Base-by-base conservation (phyloP, 495 filamentous ascomycete species). In the Venustampulla echinocandica region DNA sequence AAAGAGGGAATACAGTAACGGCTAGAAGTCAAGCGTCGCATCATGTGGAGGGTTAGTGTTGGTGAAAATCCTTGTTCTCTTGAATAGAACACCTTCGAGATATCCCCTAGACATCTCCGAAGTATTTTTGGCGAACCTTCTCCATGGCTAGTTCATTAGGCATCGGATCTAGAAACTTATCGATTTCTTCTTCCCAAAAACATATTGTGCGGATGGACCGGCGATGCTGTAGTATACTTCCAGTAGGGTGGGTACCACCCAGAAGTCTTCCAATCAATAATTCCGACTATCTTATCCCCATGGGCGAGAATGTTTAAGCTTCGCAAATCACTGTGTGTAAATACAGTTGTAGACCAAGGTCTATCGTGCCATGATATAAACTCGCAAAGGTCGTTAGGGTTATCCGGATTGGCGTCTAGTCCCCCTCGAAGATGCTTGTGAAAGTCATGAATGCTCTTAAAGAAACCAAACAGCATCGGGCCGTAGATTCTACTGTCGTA, bases 201-300 rank as follows among this genome's bases (percentile, higher is more conserved):
- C 54, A 53, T n/a, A 34, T 70, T 70, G 10, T 65, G 56, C 9
- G 68, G 66, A 47, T 75, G 76, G 27, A 69, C 72, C 56, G 71
- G 60, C 44, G 54, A 56, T 6, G 71, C 69, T 10, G 67, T 23
- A 11, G 49, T 45, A 45, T 74, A 75, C 61, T 75, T 70, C 67
- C 64, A 74, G 52, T 73, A 74, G 11, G 54, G 54, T 9, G 68
- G 69, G 54, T 64, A 69, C 69, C 70, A 74, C 22, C 67, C 68
- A 44, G 69, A 65, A 15, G 64, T 69, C 57, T 73, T 69, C 71
- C 67, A 72, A 56, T 76, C 68, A 56, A 75, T 58, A 44, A 75
- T 72, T 10, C 68, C 69, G 18, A 69, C 65, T 10, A 66, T 42
- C 3, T 57, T 49, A 44, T 60, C 62, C 19, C 46, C 53, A 21